Evolutionary conservation across 1,139 yeast species (phyloP).

Genomic region (Yamadazyma spencermartinsiae): DNA sequence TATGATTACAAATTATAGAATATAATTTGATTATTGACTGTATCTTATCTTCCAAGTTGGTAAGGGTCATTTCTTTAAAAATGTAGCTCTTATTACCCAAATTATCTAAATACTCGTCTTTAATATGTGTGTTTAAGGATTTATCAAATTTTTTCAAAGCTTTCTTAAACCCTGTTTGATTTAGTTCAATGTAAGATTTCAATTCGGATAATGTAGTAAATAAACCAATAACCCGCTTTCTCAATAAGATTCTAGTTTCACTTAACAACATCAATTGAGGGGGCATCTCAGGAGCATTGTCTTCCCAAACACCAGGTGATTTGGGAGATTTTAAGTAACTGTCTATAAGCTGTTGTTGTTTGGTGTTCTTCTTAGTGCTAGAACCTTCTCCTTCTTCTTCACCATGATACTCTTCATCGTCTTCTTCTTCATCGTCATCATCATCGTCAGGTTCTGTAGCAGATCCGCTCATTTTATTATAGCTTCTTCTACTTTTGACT

Average conservation of each 20-base stretch:
- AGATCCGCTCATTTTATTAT: conserved; percentile 7
- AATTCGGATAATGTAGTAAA: conserved; percentile 64
- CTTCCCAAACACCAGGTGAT: conserved; percentile 36
- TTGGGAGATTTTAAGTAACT: conserved; percentile 41
- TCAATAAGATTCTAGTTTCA: conserved; percentile 50
- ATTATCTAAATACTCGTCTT: conserved; percentile 35
- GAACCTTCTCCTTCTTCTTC: conserved; percentile 19
- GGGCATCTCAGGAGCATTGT: conserved; percentile 25
- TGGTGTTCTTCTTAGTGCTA: neutral
- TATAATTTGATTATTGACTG: conserved; percentile 37
- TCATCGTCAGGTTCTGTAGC: conserved; percentile 38
- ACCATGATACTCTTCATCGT: conserved; percentile 22
- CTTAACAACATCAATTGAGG: conserved; percentile 43
- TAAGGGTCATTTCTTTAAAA: conserved; percentile 41
- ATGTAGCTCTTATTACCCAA: conserved; percentile 36
- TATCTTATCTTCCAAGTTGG: conserved; percentile 44
- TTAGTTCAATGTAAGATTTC: conserved; percentile 65
- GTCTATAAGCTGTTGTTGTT: conserved; percentile 22
- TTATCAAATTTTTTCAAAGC: conserved; percentile 73
- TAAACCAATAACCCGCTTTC: conserved; percentile 56
- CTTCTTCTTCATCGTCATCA: conserved; percentile 31
- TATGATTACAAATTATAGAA: conserved; percentile 45
- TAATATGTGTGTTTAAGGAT: conserved; percentile 46
- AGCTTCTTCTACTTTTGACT: neutral
- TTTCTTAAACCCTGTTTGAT: conserved; percentile 66